Base-by-base conservation (phyloP, 805 yeast genomes). In the Candida insectorum region DNA sequence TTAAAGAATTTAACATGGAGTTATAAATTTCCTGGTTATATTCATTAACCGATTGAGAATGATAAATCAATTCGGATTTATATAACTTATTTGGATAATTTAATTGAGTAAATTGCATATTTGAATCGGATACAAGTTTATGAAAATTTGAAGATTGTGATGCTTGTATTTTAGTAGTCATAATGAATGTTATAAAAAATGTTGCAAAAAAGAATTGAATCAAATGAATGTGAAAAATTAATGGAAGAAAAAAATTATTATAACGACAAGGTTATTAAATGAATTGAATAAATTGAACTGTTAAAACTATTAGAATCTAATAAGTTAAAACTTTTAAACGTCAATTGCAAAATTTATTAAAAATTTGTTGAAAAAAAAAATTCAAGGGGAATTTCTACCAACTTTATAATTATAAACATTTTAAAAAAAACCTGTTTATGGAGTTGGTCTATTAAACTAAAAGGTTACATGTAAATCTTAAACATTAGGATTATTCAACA, bases 1-100 rank as follows among this genome's bases (percentile, higher is more conserved):
- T 48, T 28, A 52, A 45, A 17, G 55, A 24, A 58, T 63, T 40
- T 46, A 60, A 28, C 64, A 62, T 45, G 47, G 61, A 33, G 44
- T 59, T 42, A 55, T 59, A 63, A 11, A 79, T 61, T 38, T 79
- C 85, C 15, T 58, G 58, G 31, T 67, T 68, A 48, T 79, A 79
- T 44, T 79, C 85, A 9, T 61, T 55, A 10, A 77, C 46, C 3
- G 58, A 57, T 24, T 53, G 53, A 17, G 64, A 56, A 44, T 79
- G 86, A 6, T 64, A 52, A 13, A 58, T 41, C 16, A 75, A 47
- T 50, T 79, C 86, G 5, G 66, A 47, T 24, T 69, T 55, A 38
- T 78, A 74, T 22, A 78, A 54, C 33, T 63, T 63, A 19, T 60
- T 54, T 4, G 83, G 74, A 46, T 79, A 79, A 32, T 69, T 65